These are phyloP conservation scores for Phytophthora citrophthora DNA, from an alignment of 352 stramenopile genomes.

Conservation along the genomic window DNA sequence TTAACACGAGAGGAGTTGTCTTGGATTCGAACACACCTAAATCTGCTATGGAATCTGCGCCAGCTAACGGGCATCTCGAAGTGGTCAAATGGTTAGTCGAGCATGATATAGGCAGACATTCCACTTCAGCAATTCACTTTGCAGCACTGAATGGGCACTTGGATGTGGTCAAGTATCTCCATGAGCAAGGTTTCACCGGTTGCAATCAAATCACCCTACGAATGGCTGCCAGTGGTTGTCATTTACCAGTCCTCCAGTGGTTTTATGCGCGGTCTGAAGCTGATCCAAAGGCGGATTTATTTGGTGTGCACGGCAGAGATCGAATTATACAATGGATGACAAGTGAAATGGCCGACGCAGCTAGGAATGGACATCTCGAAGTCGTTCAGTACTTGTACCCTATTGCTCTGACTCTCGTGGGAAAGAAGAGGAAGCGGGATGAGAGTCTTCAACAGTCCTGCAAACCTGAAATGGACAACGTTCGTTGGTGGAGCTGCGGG, in stretches of 20 bases:
- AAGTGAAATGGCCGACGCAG: not conserved
- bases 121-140: not conserved
- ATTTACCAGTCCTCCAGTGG: slow-evolving; percentile 1
- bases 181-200: slow-evolving; percentile 13
- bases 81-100: no score
- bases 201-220: slow-evolving; percentile 31
- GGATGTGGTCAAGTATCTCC: no score
- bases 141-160: slow-evolving; percentile 1
- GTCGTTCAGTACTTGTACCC: slow-evolving; percentile 2
- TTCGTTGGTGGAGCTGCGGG: not conserved
- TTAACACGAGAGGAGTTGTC: not conserved
- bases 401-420: not conserved
- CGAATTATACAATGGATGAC: not conserved
- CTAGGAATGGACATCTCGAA: slow-evolving; percentile 1
- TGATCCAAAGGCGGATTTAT: not conserved
- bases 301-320: not conserved
- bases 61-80: no score
- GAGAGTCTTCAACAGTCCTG: not conserved
- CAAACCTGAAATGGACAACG: not conserved
- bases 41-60: no score
- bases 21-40: no score
- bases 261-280: slow-evolving; percentile 1
- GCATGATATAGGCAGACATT: no score
- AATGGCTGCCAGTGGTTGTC: slow-evolving; percentile 19
- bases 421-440: slow-evolving; percentile 7